A percentile compares a stretch with the other conserved stretches of the same genome.
phyloP scores from a whole-genome alignment of 2,329 filamentous ascomycete species.

The Stagonosporopsis tanaceti region DNA sequence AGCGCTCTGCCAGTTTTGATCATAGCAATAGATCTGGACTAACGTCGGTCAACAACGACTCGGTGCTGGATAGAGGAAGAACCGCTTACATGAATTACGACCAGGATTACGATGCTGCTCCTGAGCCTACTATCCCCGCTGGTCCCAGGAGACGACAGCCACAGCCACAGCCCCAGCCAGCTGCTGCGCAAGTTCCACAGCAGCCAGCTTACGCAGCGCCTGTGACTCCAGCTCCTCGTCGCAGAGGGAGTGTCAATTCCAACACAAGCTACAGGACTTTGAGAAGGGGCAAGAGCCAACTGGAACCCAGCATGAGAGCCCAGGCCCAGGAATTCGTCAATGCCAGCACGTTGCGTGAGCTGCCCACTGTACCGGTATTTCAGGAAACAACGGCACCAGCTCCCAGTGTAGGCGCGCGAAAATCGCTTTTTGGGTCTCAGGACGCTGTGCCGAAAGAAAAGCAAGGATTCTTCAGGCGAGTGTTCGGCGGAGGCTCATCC shows the following conservation, averaged over 20 bases:
- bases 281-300: slow-evolving; percentile 54
- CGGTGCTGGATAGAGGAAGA: slow-evolving; percentile 55
- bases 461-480: slow-evolving; percentile 89
- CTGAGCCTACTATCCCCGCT: slow-evolving; percentile 82
- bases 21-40: slow-evolving; percentile 43
- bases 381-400: slow-evolving; percentile 62
- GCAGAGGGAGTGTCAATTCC: slow-evolving; percentile 67
- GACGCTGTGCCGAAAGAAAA: slow-evolving; percentile 64
- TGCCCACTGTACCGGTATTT: slow-evolving; percentile 56
- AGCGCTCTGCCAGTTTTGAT: slow-evolving; percentile 80
- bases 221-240: slow-evolving; percentile 55
- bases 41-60: slow-evolving; percentile 49
- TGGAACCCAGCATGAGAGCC: slow-evolving; percentile 52
- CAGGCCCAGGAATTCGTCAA: slow-evolving; percentile 60
- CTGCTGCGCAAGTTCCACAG: slow-evolving; percentile 49
- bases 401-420: slow-evolving; percentile 61
- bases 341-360: slow-evolving; percentile 52
- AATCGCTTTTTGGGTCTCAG: slow-evolving; percentile 51
- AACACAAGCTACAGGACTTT: slow-evolving; percentile 57
- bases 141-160: slow-evolving; percentile 71
- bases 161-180: slow-evolving; percentile 52
- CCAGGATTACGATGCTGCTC: slow-evolving; percentile 79
- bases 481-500: slow-evolving; percentile 76
- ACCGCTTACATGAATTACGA: slow-evolving; percentile 57
- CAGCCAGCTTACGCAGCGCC: slow-evolving; percentile 52